phyloP scores from a whole-genome alignment of 2,329 filamentous ascomycete genomes.

The Trichoderma endophyticum region DNA sequence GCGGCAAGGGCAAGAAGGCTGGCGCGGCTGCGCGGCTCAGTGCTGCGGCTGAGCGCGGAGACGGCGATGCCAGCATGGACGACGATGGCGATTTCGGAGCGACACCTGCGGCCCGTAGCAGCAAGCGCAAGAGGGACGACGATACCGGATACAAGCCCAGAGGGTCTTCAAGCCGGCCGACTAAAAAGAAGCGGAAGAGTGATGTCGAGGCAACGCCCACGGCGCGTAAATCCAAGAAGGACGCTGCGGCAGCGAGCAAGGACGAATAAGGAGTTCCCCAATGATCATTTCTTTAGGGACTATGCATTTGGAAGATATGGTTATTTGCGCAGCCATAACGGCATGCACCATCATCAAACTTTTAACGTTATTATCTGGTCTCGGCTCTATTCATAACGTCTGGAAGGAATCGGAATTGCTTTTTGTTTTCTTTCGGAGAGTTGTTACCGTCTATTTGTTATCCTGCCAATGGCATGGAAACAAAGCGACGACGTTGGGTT shows the following conservation, averaged over 20 bases:
- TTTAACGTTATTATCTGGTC: background rate
- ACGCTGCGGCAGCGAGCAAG: slow-evolving; percentile 24
- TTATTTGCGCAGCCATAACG: background rate
- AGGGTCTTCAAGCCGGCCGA: slow-evolving; percentile 50
- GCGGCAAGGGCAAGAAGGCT: slow-evolving; percentile 38
- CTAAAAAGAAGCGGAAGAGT: slow-evolving; percentile 60
- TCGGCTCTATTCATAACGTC: background rate
- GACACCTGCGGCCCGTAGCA: slow-evolving; percentile 31
- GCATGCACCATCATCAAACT: background rate
- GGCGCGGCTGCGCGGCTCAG: slow-evolving; percentile 25
- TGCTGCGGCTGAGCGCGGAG: slow-evolving; percentile 25
- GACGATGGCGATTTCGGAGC: slow-evolving; percentile 35
- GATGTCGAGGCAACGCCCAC: slow-evolving; percentile 40
- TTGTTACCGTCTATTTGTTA: background rate
- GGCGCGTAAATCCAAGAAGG: slow-evolving; percentile 37
- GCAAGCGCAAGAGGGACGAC: slow-evolving; percentile 57
- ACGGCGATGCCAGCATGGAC: slow-evolving; percentile 40
- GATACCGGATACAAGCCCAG: slow-evolving; percentile 59
- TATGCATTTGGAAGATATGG: background rate
- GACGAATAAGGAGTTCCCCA: slow-evolving; percentile 28
- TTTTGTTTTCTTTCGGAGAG: background rate
- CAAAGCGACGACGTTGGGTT: background rate
- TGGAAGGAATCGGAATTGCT: background rate
- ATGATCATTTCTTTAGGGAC: background rate
- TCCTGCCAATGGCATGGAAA: background rate